Evolutionary conservation across 805 yeast genomes (phyloP), one percentile per base, ranked within the genome.

Genomic region (Metschnikowia kunwiensis): DNA sequence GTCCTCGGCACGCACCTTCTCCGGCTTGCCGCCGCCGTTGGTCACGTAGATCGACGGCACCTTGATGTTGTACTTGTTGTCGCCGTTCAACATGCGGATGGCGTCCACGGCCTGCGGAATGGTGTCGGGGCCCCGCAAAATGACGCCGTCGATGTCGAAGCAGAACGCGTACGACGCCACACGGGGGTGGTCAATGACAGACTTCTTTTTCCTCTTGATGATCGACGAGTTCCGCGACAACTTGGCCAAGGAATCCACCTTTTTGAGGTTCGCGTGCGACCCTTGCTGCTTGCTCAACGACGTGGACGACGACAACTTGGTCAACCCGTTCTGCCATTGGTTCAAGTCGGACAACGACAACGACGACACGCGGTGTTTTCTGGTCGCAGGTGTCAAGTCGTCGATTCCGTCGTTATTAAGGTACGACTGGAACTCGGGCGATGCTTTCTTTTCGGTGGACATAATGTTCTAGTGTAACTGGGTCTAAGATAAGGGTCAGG

Each of bases 21-120:
- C 96, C 7, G 86, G 82, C 53, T 83, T 77, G 33, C 96, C 96
- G 49, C 96, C 95, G 49, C 96, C 96, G 58, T 87, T 87, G 41
- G 96, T 87, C 53, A 89, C 68, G 34, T 88, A 55, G 14, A 87
- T 77, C 63, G 79, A 89, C 1, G 97, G 96, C 5, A 87, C 68
- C 25, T 72, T 68, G 20, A 87, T 80, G 54, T 82, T 76, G 65
- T 83, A 80, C 53, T 77, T 72, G 68, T 87, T 87, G 21, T 78
- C 78, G 40, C 95, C 95, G 49, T 85, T 80, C 44, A 87, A 71
- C 67, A 83, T 56, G 44, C 72, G 71, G 47, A 87, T 62, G 5
- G 95, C 95, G 44, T 78, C 74, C 11, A 70, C 74, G 1, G 95
- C 94, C 52, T 83, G 81, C 0, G 93, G 89, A 31, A 87, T 82